Evolutionary conservation across 1,139 yeast genomes (phyloP).

Genomic region (Hansenula lynferdii): DNA sequence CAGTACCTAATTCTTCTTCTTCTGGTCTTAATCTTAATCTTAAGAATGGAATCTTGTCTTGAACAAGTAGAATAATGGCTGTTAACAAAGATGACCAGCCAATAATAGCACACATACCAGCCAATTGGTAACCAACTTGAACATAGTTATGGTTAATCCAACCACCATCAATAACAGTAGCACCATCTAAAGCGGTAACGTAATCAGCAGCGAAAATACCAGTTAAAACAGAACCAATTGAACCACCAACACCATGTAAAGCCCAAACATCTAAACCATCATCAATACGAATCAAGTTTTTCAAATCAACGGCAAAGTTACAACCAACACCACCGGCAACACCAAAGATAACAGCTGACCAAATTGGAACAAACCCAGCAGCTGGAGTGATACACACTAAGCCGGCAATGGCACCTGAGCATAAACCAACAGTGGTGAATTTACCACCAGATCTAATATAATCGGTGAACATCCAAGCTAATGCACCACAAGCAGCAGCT

Average conservation of each 20-base stretch:
- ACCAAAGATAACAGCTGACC: constrained; percentile 84
- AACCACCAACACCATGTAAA: constrained; percentile 92
- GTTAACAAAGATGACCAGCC: constrained; percentile 82
- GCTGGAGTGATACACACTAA: constrained; percentile 96
- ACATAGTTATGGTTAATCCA: constrained; percentile 90
- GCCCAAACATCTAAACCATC: constrained; percentile 97
- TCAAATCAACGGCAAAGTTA: constrained; percentile 81
- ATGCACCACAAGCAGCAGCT: constrained; percentile 90
- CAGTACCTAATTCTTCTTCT: constrained; percentile 88
- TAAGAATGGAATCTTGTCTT: constrained; percentile 81
- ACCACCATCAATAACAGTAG: constrained; percentile 70
- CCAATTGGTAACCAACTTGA: constrained; percentile 92
- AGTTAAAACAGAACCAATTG: constrained; percentile 76
- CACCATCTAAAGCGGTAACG: constrained; percentile 71
- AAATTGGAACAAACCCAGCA: constrained; percentile 92
- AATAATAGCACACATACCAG: constrained; percentile 71
- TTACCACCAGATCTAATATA: constrained; percentile 83
- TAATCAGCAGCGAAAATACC: constrained; percentile 95
- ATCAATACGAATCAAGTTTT: constrained; percentile 69
- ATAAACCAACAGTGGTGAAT: constrained; percentile 94
- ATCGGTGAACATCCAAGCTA: constrained; percentile 92
- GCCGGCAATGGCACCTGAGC: constrained; percentile 93
- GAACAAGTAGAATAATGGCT: constrained; percentile 56
- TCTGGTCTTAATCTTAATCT: constrained; percentile 83
- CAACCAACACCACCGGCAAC: constrained; percentile 72